Percentiles rank a stretch among this genome's conserved stretches.
phyloP scores from a whole-genome alignment of 495 filamentous ascomycete species.

The Xylaria telfairii region DNA sequence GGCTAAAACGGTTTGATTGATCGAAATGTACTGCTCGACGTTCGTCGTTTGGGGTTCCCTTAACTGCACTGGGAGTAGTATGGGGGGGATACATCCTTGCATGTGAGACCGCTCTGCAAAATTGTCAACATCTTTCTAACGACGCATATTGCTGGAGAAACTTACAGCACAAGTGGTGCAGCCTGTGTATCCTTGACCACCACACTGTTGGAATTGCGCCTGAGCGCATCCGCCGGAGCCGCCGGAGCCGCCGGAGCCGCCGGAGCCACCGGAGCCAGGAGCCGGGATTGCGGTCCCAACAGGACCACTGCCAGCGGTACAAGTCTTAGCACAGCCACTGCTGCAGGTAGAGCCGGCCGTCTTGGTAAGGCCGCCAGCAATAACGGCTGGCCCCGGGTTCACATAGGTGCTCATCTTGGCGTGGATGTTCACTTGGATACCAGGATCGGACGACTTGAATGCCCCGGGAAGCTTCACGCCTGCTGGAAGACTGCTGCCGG shows the following conservation, averaged over 20 bases:
- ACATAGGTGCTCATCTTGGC: slow-evolving; percentile 32
- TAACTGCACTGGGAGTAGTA: slow-evolving; percentile 54
- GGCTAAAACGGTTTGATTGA: background rate
- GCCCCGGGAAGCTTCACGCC: slow-evolving; percentile 47
- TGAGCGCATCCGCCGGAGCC: slow-evolving; percentile 38
- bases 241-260: slow-evolving; percentile 24
- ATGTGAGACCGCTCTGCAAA: slow-evolving; percentile 30
- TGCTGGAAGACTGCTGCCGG: slow-evolving; percentile 36
- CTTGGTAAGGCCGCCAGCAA: slow-evolving; percentile 37
- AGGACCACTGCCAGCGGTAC: slow-evolving; percentile 34
- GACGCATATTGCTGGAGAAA: background rate
- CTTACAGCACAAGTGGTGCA: slow-evolving; percentile 47
- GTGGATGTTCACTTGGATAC: slow-evolving; percentile 53
- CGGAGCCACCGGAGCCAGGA: slow-evolving; percentile 27
- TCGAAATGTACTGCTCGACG: background rate
- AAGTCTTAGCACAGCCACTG: slow-evolving; percentile 39
- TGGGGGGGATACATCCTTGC: slow-evolving; percentile 37
- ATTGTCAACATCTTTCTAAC: background rate
- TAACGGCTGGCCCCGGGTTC: slow-evolving; percentile 39
- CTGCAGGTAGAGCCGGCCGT: slow-evolving; percentile 35
- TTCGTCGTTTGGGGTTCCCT: slow-evolving; percentile 6
- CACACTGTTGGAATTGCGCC: slow-evolving; percentile 51
- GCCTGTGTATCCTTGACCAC: slow-evolving; percentile 52
- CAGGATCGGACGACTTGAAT: slow-evolving; percentile 49
- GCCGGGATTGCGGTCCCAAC: slow-evolving; percentile 36